Percentiles rank a stretch among this genome's conserved stretches.
Evolutionary conservation across 2,329 filamentous ascomycete genomes (phyloP).

Genomic region (Ophiostoma himal-ulmi): DNA sequence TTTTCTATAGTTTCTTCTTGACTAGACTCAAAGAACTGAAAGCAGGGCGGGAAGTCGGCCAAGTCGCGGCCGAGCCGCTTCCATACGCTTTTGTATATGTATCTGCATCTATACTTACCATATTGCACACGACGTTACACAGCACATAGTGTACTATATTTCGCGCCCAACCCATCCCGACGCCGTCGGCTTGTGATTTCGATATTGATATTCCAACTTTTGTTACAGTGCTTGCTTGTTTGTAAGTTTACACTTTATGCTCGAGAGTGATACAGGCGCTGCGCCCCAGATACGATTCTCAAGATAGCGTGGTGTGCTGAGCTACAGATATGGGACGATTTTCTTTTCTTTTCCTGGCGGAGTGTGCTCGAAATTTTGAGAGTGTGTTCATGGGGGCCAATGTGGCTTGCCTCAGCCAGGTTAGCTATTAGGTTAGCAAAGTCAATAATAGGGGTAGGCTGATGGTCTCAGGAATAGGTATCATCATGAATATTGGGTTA

Average conservation of each 20-base stretch:
- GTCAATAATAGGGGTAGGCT: neutral
- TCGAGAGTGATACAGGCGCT: neutral
- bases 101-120: neutral
- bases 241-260: neutral
- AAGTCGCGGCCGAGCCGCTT: too few species aligned
- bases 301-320: neutral
- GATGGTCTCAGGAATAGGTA: too few species aligned
- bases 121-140: neutral
- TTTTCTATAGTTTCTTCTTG: neutral
- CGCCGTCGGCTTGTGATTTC: neutral
- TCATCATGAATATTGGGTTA: too few species aligned
- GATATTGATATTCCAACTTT: neutral
- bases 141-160: neutral
- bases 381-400: neutral
- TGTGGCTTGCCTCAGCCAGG: neutral
- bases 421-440: neutral
- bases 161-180: neutral
- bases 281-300: neutral
- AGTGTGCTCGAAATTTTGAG: neutral
- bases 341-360: constrained; percentile 7
- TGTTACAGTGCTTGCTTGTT: neutral
- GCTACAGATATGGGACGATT: neutral
- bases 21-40: neutral
- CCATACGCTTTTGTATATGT: neutral
- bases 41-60: too few species aligned